A percentile compares a stretch with the other conserved stretches of the same genome.
Evolutionary conservation across 257 asterid species (phyloP).

Genomic region (Solanum paucissectum): DNA sequence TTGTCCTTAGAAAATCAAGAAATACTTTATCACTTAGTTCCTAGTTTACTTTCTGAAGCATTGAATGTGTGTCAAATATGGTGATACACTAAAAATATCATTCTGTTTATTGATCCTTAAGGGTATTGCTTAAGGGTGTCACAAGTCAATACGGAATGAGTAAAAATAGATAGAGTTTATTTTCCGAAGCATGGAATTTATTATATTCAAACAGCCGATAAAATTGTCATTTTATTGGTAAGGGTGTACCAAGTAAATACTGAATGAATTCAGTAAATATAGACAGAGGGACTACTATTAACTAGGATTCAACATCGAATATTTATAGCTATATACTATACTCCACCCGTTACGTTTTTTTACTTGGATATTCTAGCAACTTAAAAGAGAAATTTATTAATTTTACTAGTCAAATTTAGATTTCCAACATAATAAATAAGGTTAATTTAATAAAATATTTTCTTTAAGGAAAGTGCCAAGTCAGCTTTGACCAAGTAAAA

Average conservation of each 20-base stretch:
- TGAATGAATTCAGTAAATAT: too few relatives aligned
- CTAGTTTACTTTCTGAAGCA: neutral
- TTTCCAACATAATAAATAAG: neutral
- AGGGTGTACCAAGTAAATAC: neutral
- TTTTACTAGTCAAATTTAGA: neutral
- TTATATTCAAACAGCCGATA: accelerated
- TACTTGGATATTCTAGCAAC: neutral
- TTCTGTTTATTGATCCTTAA: neutral
- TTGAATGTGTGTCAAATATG: too few relatives aligned
- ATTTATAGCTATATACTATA: too few relatives aligned
- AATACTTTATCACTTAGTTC: neutral
- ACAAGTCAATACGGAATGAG: too few relatives aligned
- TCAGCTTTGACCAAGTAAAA: neutral
- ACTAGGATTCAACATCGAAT: neutral
- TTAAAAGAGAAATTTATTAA: neutral
- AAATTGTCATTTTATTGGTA: too few relatives aligned
- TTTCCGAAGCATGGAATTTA: neutral
- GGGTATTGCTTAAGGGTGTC: neutral
- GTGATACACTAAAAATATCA: neutral
- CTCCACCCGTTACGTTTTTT: neutral
- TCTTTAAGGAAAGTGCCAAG: neutral
- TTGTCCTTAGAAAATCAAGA: too few relatives aligned
- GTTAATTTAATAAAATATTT: neutral
- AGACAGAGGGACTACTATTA: neutral
- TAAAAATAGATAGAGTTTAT: neutral